Conservation (phyloP, 176 grass and related monocot genomes). For the Rhipidocladum racemiflorum region DNA sequence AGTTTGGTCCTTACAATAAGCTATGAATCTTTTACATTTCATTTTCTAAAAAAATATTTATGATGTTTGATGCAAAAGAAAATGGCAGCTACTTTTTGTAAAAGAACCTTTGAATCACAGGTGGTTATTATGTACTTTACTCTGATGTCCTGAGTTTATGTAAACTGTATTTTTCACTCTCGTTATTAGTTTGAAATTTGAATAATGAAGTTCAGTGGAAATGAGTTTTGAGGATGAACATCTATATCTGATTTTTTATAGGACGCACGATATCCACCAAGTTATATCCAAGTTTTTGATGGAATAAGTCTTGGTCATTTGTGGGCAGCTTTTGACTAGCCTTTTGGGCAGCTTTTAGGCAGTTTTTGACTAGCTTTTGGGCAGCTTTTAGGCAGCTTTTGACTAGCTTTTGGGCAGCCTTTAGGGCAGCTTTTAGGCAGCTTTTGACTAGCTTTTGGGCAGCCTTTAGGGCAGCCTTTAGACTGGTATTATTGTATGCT, state of each 20-base stretch:
- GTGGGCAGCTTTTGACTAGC: too few relatives aligned
- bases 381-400: too few relatives aligned
- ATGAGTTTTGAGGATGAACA: background rate
- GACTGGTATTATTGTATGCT: too few relatives aligned
- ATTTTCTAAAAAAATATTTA: background rate
- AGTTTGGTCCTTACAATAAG: background rate
- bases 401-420: too few relatives aligned
- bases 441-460: too few relatives aligned
- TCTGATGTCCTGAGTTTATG: background rate
- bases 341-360: too few relatives aligned
- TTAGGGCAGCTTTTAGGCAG: too few relatives aligned
- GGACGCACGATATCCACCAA: background rate
- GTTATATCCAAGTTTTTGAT: constrained; percentile 6
- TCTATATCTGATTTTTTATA: background rate
- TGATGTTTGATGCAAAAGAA: background rate
- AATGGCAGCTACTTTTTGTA: background rate
- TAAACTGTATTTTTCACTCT: background rate
- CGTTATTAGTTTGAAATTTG: background rate
- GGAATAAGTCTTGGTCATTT: too few relatives aligned
- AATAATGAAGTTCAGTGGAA: background rate
- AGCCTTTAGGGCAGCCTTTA: too few relatives aligned
- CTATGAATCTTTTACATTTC: background rate
- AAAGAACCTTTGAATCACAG: background rate
- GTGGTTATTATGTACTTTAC: background rate
- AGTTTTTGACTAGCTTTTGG: too few relatives aligned